Conservation (phyloP, 768 basidiomycete genomes). For the Leccinum subgranulosum region DNA sequence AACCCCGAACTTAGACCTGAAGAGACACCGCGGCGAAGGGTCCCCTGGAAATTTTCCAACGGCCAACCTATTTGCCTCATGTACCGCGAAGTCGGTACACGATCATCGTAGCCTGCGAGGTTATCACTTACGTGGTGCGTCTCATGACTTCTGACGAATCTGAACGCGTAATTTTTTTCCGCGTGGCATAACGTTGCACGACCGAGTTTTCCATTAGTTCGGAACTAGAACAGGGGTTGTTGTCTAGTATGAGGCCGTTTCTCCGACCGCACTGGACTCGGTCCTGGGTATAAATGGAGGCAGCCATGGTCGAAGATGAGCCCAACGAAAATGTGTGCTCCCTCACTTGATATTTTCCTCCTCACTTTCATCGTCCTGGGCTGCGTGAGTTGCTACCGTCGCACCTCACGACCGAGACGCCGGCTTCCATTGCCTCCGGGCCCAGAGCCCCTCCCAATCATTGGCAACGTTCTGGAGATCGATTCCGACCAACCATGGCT, state of each 20-base stretch:
- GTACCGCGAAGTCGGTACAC: conserved; percentile 11
- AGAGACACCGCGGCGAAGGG: conserved; percentile 30
- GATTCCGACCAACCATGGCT: conserved; percentile 23
- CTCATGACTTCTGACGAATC: conserved; percentile 9
- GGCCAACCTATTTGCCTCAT: conserved; percentile 5
- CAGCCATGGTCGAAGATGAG: not conserved
- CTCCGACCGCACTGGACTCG: not conserved
- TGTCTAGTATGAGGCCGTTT: conserved; percentile 2
- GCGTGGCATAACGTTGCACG: conserved; percentile 5
- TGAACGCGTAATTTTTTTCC: conserved; percentile 9
- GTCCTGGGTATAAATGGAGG: conserved; percentile 15
- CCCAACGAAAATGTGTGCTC: conserved; percentile 11
- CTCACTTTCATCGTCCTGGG: conserved; percentile 9
- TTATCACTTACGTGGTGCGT: conserved; percentile 27
- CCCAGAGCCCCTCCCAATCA: conserved; percentile 19
- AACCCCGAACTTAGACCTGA: conserved; percentile 7
- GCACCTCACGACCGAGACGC: conserved; percentile 2
- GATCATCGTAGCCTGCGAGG: conserved; percentile 19
- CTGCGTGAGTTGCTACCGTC: conserved; percentile 10
- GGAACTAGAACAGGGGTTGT: conserved; percentile 12
- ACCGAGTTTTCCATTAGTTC: not conserved
- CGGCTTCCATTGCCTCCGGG: conserved; percentile 21
- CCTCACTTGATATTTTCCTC: conserved; percentile 5
- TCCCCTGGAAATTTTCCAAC: conserved; percentile 7
- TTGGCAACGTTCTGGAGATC: conserved; percentile 26